Base-by-base conservation (phyloP, 495 filamentous ascomycete species). In the Hypoxylon fragiforme region DNA sequence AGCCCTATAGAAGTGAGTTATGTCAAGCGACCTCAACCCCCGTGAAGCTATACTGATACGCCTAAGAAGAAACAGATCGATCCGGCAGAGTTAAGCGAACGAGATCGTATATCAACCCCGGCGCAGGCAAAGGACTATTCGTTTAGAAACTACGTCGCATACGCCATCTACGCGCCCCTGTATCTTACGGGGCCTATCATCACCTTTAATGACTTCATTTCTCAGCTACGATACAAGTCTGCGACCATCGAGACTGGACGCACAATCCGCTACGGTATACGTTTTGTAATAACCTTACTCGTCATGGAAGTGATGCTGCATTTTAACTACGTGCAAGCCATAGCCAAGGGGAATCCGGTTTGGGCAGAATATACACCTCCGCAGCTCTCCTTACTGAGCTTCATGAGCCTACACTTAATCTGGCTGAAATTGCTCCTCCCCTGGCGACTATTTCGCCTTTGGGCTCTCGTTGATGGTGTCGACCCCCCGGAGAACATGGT, bases 401-500 rank as follows among this genome's bases (percentile, higher is more conserved):
- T 85, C 78, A 96, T 99, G 79, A 97, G 95, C 72, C 85, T 99
- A 15, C 89, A 96, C 76, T 84, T 96, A 70, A 91, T 99, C 70
- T 99, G 94, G 94, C 81, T 99, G 38, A 99, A 99, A 68, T 85
- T 99, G 0, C 84, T 99, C 0, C 81, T 97, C 3, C 95, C 92
- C 9, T 99, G 91, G 91, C 89, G 94, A 6, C 88, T 97, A 72
- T 99, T 99, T 82, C 89, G 94, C 4, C 81, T 99, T 15, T 99
- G 94, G 94, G 76, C 89, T 0, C 79, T 97, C 1, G 64, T 90
- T 32, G 94, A 99, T 67, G 87, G 88, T 55, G 82, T 97, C 62
- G 94, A 99, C 66, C 91, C 94, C 0, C 92, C 94, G 2, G 94
- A 99, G 69, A 99, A 99, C 73, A 94, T 99, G 89, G 80, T 97